Conservation (phyloP, 148 eudicot species). For the Vaccinium corymbosum region DNA sequence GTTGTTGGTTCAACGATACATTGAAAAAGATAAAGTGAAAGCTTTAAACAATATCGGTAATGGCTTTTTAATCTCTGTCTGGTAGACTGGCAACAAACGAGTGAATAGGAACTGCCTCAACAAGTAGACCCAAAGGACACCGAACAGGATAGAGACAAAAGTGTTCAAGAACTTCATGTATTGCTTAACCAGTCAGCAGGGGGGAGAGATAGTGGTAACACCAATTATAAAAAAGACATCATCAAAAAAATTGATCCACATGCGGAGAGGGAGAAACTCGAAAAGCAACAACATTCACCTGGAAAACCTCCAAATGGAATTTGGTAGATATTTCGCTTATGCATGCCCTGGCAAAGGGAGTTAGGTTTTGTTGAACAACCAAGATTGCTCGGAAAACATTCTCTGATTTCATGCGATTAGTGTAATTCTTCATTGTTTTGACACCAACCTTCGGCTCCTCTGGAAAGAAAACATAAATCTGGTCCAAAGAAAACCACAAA, state of each 20-base stretch:
- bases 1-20: neutral
- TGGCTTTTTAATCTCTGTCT: too few species aligned
- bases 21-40: neutral
- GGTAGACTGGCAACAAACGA: neutral
- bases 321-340: constrained; percentile 66
- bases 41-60: neutral
- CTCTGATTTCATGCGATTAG: constrained; percentile 74
- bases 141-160: neutral
- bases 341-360: constrained; percentile 80
- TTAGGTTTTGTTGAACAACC: constrained; percentile 71
- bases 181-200: neutral
- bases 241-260: neutral
- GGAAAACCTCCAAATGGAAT: constrained; percentile 80
- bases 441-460: constrained; percentile 90
- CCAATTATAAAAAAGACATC: neutral
- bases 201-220: neutral
- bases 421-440: constrained; percentile 73
- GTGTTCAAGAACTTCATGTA: neutral
- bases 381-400: constrained; percentile 70
- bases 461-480: constrained; percentile 81
- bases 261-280: neutral
- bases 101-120: neutral
- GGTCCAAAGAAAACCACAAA: constrained; percentile 17
- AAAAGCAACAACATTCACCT: constrained; percentile 38
- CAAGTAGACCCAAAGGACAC: neutral